Evolutionary conservation across 2,329 filamentous ascomycete species (phyloP).

Genomic region (Aspergillus sp.): DNA sequence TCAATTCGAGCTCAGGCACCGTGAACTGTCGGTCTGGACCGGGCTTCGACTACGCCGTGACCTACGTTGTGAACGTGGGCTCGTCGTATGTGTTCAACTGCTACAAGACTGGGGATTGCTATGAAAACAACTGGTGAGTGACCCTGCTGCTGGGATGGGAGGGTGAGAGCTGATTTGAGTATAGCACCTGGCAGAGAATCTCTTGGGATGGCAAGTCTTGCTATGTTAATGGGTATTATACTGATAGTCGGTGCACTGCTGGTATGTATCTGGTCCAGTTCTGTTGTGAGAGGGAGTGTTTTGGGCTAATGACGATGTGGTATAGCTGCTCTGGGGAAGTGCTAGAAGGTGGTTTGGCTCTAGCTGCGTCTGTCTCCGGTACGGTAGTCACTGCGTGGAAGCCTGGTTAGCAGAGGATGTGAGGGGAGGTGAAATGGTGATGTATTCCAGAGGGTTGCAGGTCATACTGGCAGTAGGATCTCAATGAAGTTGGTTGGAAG

Average conservation of each 20-base stretch:
- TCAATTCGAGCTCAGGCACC: neutral
- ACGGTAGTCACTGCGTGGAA: too few relatives aligned
- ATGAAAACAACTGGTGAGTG: neutral
- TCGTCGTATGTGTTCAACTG: neutral
- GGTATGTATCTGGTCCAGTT: conserved; percentile 1
- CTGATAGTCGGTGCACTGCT: conserved; percentile 3
- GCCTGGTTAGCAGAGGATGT: too few relatives aligned
- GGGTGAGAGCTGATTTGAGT: neutral
- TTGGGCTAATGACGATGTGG: neutral
- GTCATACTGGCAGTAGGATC: too few relatives aligned
- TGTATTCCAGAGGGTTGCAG: too few relatives aligned
- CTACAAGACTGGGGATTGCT: neutral
- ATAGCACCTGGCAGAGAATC: conserved; percentile 4
- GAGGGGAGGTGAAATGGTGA: too few relatives aligned
- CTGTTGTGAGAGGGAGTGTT: neutral
- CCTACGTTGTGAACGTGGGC: neutral
- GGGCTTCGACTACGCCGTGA: conserved; percentile 1
- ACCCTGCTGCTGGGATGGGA: neutral
- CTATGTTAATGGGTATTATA: conserved; percentile 9
- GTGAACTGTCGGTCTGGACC: conserved; percentile 7
- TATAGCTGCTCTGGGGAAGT: neutral
- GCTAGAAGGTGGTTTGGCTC: neutral
- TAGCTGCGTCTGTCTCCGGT: too few relatives aligned
- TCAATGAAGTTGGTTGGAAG: too few relatives aligned
- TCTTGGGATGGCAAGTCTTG: conserved; percentile 1